These are phyloP conservation scores for Alternaria triticina DNA, from an alignment of 2,329 filamentous ascomycete species.

Conservation along the genomic window DNA sequence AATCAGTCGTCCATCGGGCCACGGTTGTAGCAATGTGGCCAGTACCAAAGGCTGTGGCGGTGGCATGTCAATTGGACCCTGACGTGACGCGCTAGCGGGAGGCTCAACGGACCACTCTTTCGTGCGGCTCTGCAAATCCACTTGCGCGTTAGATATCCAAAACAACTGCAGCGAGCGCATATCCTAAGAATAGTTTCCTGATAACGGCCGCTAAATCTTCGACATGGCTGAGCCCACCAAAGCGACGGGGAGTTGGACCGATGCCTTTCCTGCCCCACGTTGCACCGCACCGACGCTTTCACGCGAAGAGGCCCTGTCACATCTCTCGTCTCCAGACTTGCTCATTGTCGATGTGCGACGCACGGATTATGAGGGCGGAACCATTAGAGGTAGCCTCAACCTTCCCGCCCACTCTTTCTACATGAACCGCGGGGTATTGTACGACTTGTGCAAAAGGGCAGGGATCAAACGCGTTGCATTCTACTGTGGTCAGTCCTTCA, in stretches of 20 bases:
- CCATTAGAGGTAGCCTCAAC: slow-evolving; percentile 55
- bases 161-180: not conserved
- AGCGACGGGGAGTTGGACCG: slow-evolving; percentile 44
- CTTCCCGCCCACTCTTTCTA: slow-evolving; percentile 57
- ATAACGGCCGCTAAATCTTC: not conserved
- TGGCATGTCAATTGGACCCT: slow-evolving; percentile 19
- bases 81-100: slow-evolving; percentile 12
- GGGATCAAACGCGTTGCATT: slow-evolving; percentile 56
- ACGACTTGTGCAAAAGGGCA: slow-evolving; percentile 53
- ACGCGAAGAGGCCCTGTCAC: slow-evolving; percentile 44
- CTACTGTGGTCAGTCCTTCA: slow-evolving; percentile 51
- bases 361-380: slow-evolving; percentile 56
- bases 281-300: slow-evolving; percentile 48
- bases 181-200: not conserved
- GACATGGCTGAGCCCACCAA: slow-evolving; percentile 29
- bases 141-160: not conserved
- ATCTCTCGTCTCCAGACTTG: slow-evolving; percentile 45
- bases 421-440: slow-evolving; percentile 53
- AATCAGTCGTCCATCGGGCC: slow-evolving; percentile 44
- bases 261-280: slow-evolving; percentile 51
- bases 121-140: slow-evolving; percentile 7
- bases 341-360: slow-evolving; percentile 55
- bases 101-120: slow-evolving; percentile 18
- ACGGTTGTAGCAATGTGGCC: slow-evolving; percentile 42
- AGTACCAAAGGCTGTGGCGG: slow-evolving; percentile 30